A percentile compares a stretch with the other conserved stretches of the same genome.
Evolutionary conservation across 345 rosid species (phyloP).

Genomic region (Linum usitatissimum): DNA sequence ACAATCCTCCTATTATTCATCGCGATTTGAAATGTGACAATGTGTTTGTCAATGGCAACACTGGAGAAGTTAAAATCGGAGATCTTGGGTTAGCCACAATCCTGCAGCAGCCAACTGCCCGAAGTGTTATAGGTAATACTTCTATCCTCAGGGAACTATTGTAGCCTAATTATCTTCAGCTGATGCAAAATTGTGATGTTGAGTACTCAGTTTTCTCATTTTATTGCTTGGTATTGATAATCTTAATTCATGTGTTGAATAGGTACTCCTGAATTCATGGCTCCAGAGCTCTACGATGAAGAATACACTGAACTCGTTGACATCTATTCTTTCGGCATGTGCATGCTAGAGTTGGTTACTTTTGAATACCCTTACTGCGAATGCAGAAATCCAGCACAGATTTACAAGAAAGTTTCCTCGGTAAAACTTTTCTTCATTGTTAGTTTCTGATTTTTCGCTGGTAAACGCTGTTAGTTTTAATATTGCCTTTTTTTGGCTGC

Average conservation of each 20-base stretch:
- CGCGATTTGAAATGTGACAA: slow-evolving; percentile 12
- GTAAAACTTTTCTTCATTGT: slow-evolving; percentile 5
- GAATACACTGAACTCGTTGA: slow-evolving; percentile 19
- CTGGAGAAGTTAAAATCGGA: slow-evolving; percentile 19
- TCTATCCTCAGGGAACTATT: slow-evolving; percentile 5
- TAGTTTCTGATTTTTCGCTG: background rate
- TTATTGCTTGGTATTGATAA: background rate
- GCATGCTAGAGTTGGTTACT: slow-evolving; percentile 22
- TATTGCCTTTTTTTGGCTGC: background rate
- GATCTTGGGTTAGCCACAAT: slow-evolving; percentile 22
- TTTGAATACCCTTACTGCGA: slow-evolving; percentile 21
- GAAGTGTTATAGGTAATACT: slow-evolving; percentile 23
- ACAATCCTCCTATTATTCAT: slow-evolving; percentile 13
- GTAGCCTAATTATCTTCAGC: slow-evolving; percentile 1
- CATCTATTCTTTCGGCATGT: slow-evolving; percentile 22
- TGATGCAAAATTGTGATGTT: background rate
- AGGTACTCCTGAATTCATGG: slow-evolving; percentile 28
- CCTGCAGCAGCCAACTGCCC: slow-evolving; percentile 16
- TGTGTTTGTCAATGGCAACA: slow-evolving; percentile 15
- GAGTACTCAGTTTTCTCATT: background rate
- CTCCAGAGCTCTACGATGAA: slow-evolving; percentile 23
- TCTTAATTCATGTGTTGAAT: slow-evolving; percentile 1
- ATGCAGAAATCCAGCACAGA: slow-evolving; percentile 21
- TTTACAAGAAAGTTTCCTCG: slow-evolving; percentile 19
- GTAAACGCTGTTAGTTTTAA: background rate